Percentiles rank a stretch among this genome's conserved stretches.
Conservation (phyloP, 345 rosid species). For the Garcia nutans region DNA sequence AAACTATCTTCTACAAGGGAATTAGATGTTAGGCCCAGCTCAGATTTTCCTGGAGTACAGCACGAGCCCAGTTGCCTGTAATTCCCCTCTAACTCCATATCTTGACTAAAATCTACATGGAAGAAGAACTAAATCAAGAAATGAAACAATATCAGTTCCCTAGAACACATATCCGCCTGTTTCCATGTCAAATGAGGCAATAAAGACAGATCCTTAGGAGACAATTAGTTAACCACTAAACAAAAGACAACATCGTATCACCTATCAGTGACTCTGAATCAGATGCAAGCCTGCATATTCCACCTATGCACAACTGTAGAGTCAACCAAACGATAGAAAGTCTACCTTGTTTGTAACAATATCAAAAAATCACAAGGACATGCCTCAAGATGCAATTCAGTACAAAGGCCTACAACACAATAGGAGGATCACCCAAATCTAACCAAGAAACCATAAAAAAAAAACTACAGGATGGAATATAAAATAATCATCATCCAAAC, state of each 20-base stretch:
- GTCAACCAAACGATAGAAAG: background rate
- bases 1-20: conserved; percentile 22
- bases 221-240: conserved; percentile 1
- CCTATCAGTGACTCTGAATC: conserved; percentile 3
- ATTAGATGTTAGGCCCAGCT: conserved; percentile 9
- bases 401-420: background rate
- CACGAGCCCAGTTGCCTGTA: conserved; percentile 20
- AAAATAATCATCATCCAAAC: background rate
- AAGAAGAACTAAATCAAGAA: conserved; percentile 36
- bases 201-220: conserved; percentile 11
- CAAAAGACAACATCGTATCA: conserved; percentile 1
- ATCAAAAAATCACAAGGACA: background rate
- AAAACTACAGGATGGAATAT: too few relatives aligned
- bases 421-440: too few relatives aligned
- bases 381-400: background rate
- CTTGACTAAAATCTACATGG: conserved; percentile 48
- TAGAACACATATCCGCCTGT: conserved; percentile 16
- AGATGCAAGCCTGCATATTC: background rate
- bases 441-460: background rate
- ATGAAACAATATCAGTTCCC: conserved; percentile 25
- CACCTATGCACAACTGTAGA: background rate
- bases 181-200: conserved; percentile 5
- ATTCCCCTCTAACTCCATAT: conserved; percentile 27
- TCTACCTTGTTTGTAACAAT: background rate
- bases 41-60: conserved; percentile 26